A percentile compares a stretch with the other conserved stretches of the same genome.
Conservation (phyloP, 352 stramenopile species). For the Phytophthora multivora region DNA sequence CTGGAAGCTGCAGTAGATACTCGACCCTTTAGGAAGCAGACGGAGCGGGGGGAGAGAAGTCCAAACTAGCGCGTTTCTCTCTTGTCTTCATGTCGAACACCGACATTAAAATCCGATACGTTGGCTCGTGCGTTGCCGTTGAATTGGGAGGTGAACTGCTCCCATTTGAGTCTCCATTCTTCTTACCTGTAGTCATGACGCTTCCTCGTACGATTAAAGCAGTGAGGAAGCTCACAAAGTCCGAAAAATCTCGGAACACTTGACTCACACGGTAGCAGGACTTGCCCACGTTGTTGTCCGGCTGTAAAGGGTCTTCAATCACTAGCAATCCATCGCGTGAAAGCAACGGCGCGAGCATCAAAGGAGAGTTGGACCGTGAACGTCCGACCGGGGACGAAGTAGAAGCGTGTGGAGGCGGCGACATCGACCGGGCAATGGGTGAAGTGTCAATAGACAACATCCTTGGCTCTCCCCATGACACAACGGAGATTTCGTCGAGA, state of each 20-base stretch:
- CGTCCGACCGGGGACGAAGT: constrained; percentile 12
- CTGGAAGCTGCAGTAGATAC: constrained; percentile 78
- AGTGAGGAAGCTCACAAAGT: constrained; percentile 83
- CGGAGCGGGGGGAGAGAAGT: constrained; percentile 34
- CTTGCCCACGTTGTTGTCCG: constrained; percentile 82
- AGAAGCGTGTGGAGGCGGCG: constrained; percentile 16
- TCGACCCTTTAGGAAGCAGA: constrained; percentile 16
- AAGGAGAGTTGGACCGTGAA: constrained; percentile 26
- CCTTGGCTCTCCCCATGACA: constrained; percentile 32
- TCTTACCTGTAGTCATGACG: constrained; percentile 65
- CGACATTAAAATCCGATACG: constrained; percentile 64
- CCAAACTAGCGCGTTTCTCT: constrained; percentile 49
- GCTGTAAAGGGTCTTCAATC: constrained; percentile 75
- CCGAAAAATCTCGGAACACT: constrained; percentile 82
- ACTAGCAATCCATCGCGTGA: constrained; percentile 56
- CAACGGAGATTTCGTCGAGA: constrained; percentile 63
- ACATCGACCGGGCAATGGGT: constrained; percentile 14
- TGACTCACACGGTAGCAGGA: constrained; percentile 87
- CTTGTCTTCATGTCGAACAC: constrained; percentile 72
- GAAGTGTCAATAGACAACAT: constrained; percentile 19
- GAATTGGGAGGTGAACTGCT: constrained; percentile 6
- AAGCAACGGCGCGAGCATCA: constrained; percentile 19
- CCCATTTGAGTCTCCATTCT: constrained; percentile 29
- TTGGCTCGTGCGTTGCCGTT: constrained; percentile 22
- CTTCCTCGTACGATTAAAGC: constrained; percentile 82